Percentiles rank a stretch among this genome's conserved stretches.
Conservation (phyloP, 2,329 filamentous ascomycete species). For the Exophiala mesophila region DNA sequence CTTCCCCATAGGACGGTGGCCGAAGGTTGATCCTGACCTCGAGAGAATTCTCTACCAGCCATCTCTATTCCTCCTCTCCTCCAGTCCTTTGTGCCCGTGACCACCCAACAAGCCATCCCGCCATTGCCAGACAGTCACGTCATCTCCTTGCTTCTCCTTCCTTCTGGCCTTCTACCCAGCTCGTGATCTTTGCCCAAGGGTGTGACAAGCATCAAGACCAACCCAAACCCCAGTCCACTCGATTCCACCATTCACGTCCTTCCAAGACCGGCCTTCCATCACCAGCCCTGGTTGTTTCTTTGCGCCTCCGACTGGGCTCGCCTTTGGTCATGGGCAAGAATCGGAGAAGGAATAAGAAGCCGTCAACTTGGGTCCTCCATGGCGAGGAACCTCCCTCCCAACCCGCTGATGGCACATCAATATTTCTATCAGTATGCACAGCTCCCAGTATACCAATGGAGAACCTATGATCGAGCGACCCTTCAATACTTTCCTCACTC, state of each 20-base stretch:
- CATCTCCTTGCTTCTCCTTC: constrained; percentile 13
- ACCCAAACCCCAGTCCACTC: constrained; percentile 10
- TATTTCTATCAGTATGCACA: constrained; percentile 39
- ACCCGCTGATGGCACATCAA: constrained; percentile 33
- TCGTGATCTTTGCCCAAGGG: constrained; percentile 17
- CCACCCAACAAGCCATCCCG: constrained; percentile 14
- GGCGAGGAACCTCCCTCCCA: constrained; percentile 30
- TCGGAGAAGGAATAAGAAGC: constrained; percentile 35
- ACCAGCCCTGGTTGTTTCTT: not conserved
- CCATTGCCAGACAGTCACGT: constrained; percentile 13
- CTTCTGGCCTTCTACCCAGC: constrained; percentile 15
- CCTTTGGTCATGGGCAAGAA: constrained; percentile 35
- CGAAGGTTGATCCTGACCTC: not conserved
- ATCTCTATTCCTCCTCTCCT: constrained; percentile 13
- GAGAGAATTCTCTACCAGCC: constrained; percentile 8
- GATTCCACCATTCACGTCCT: constrained; percentile 23
- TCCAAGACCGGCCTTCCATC: constrained; percentile 19
- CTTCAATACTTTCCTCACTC: constrained; percentile 36
- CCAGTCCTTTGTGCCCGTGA: constrained; percentile 11
- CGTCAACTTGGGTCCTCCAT: constrained; percentile 30
- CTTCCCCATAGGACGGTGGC: not conserved
- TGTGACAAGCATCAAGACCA: constrained; percentile 13
- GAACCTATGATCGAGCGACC: constrained; percentile 38
- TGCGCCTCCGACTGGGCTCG: constrained; percentile 21
- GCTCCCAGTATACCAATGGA: constrained; percentile 40